Base-by-base conservation (phyloP, 352 stramenopile genomes). In the Globisporangium ultimum region DNA sequence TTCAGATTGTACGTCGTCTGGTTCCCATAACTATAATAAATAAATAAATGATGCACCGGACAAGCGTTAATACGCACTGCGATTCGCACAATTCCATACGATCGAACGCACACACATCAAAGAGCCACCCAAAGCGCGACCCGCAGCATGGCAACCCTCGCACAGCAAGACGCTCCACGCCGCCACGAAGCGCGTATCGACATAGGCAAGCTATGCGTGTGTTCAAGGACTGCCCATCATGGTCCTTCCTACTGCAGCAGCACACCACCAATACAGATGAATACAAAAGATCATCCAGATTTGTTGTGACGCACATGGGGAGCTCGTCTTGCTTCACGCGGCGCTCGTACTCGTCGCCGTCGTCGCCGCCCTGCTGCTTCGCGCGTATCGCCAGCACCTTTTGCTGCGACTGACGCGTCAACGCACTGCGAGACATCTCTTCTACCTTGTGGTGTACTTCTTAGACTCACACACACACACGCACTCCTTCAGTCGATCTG, bases 1-100 rank as follows among this genome's bases (percentile, higher is more conserved):
- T 99, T 98, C 14, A 99, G 74, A 61, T 99, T 98, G 76, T 98
- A 99, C 59, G 88, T 98, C 49, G 76, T 84, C 52, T 89, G 67
- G 65, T 94, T 97, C 47, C 91, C 91, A 54, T 92, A 80, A 51
- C 84, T 93, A 36, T 10, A 36, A 28, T 28, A 28, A 28, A 28
- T 28, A 28, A 28, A 28, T 28, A 5, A 28, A 28, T 28, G 24
- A 28, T 5, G 24, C 8, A 36, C 3, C 4, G 28, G 0, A 36
- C 28, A 36, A 6, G 28, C 28, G 8, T 11, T 36, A 36, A 10
- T 36, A 36, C 4, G 28, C 28, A 11, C 28, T 11, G 8, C 7
- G 5, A 36, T 36, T 36, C 5, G 28, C 5, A 10, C 28, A 36
- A 10, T 5, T 8, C 4, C 28, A 36, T 8, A 36, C 1, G 4